Conservation (phyloP, 192 early-diverging fungal genomes). For the Paraglomus brasilianum region DNA sequence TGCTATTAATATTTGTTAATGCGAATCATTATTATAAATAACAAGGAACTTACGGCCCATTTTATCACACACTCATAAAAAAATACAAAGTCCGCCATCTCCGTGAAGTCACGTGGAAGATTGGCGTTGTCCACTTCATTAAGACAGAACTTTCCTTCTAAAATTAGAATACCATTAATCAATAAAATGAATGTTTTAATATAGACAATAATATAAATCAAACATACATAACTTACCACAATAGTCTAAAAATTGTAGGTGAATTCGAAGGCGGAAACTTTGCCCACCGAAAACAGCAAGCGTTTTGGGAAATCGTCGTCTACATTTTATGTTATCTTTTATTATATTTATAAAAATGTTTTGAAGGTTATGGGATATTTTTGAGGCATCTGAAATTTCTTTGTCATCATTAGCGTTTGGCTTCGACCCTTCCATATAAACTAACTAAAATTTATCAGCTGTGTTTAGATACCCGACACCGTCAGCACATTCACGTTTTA, state of each 20-base stretch:
- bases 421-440: slow-evolving; percentile 29
- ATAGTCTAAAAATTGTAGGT: slow-evolving; percentile 29
- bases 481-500: slow-evolving; percentile 23
- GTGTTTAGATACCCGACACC: slow-evolving; percentile 24
- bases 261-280: slow-evolving; percentile 23
- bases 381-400: slow-evolving; percentile 19
- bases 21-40: slow-evolving; percentile 16
- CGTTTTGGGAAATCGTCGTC: slow-evolving; percentile 11
- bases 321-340: slow-evolving; percentile 26
- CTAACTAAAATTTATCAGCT: slow-evolving; percentile 29
- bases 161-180: slow-evolving; percentile 3
- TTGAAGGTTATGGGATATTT: slow-evolving; percentile 30
- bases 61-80: slow-evolving; percentile 33
- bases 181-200: slow-evolving; percentile 2
- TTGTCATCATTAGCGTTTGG: slow-evolving; percentile 14
- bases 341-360: slow-evolving; percentile 28
- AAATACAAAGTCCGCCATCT: slow-evolving; percentile 26
- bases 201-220: slow-evolving; percentile 4
- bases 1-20: slow-evolving; percentile 23
- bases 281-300: slow-evolving; percentile 31
- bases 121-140: slow-evolving; percentile 31
- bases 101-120: slow-evolving; percentile 24
- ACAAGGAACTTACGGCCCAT: slow-evolving; percentile 21
- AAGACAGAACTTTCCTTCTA: slow-evolving; percentile 30
- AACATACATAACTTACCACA: slow-evolving; percentile 28